Evolutionary conservation across 2,329 filamentous ascomycete genomes (phyloP), one percentile per base, ranked within the genome.

Genomic region (Talaromyces sp.): DNA sequence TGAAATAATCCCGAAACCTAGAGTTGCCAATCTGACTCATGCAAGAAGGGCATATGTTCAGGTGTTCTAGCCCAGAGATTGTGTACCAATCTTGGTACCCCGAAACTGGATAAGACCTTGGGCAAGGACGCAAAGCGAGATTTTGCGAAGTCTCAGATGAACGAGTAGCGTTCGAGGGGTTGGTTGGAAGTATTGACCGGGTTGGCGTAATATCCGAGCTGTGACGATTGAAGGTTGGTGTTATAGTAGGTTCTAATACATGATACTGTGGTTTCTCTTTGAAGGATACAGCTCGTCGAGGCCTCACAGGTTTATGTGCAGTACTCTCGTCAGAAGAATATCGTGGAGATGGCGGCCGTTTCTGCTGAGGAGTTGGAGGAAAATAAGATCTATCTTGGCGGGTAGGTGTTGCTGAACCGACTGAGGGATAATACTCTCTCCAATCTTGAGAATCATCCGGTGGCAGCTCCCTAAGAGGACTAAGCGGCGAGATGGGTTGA

Each of bases 21-120:
- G 89, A 88, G 22, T 82, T 80, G 63, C 93, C 91, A 8, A 91
- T 82, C 5, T 81, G 80, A 2, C 81, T 79, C 70, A 89, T 91
- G 74, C 93, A 97, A 11, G 83, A 84, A 0, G 90, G 89, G 65
- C 93, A 97, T 46, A 97, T 87, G 62, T 89, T 84, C 64, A 97
- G 88, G 60, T 83, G 83, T 11, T 85, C 81, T 61, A 86, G 83
- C 13, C 84, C 83, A 3, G 84, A 84, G 4, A 97, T 78, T 0
- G 87, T 92, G 61, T 91, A 85, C 89, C 92, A 97, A 66, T 94
- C 90, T 61, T 87, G 78, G 61, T 86, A 81, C 1, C 86, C 85
- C 9, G 81, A 76, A 11, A 84, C 81, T 10, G 84, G 82, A 4
- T 80, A 75, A 39, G 81, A 83, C 60, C 89, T 81, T 6, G 86